Evolutionary conservation across 2,329 filamentous ascomycete species (phyloP).

Genomic region (Cytospora piceae): DNA sequence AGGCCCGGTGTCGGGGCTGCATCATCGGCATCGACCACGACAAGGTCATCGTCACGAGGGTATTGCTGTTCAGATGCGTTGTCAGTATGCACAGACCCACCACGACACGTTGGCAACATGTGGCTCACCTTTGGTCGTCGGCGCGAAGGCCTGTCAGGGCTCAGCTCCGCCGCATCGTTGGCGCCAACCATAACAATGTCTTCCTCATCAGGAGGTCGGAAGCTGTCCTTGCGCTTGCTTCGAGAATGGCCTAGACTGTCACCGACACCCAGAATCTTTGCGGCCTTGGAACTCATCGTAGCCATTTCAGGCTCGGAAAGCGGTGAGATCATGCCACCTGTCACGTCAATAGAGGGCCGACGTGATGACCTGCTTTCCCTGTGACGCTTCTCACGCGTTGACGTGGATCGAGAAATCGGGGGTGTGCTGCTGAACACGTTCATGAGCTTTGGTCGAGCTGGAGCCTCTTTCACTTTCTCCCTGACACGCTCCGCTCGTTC

Average conservation of each 20-base stretch:
- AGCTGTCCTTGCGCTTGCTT: constrained; percentile 49
- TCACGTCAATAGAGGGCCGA: constrained; percentile 69
- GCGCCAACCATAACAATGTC: constrained; percentile 54
- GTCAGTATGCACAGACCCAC: constrained; percentile 39
- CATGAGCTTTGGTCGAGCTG: constrained; percentile 59
- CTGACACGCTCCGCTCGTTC: constrained; percentile 47
- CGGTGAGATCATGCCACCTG: constrained; percentile 68
- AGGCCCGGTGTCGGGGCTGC: constrained; percentile 52
- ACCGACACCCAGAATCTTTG: constrained; percentile 72
- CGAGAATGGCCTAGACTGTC: constrained; percentile 44
- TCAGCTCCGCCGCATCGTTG: constrained; percentile 42
- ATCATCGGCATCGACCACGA: constrained; percentile 58
- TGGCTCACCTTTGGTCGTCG: constrained; percentile 48
- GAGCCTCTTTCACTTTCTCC: constrained; percentile 50
- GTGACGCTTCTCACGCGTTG: constrained; percentile 67
- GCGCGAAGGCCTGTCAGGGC: constrained; percentile 52
- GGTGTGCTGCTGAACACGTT: constrained; percentile 72
- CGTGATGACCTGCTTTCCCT: constrained; percentile 64
- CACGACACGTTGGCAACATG: constrained; percentile 14
- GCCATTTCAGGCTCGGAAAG: constrained; percentile 67
- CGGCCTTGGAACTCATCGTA: constrained; percentile 74
- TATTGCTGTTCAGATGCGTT: constrained; percentile 61
- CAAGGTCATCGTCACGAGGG: constrained; percentile 62
- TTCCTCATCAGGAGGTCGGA: constrained; percentile 47
- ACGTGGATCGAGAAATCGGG: constrained; percentile 69